Percentiles rank a stretch among this genome's conserved stretches.
Evolutionary conservation across 192 early-diverging fungal genomes (phyloP).

Genomic region (Linnemannia exigua): DNA sequence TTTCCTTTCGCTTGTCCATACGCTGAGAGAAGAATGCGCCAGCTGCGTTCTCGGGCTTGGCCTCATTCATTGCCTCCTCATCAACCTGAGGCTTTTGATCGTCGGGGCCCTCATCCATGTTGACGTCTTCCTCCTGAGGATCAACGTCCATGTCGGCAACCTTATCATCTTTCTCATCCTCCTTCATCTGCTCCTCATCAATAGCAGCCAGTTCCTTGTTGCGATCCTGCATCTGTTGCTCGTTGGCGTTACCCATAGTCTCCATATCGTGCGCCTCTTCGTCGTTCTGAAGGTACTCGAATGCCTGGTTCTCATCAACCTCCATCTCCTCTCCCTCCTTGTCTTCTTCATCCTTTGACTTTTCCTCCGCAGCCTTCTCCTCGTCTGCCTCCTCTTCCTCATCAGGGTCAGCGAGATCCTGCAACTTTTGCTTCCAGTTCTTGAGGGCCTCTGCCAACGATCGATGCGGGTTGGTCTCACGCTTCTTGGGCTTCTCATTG

Average conservation of each 20-base stretch:
- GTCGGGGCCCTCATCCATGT: conserved; percentile 55
- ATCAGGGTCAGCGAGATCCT: conserved; percentile 78
- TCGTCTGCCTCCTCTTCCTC: conserved; percentile 62
- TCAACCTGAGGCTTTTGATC: conserved; percentile 53
- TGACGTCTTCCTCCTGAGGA: conserved; percentile 65
- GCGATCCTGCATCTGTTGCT: conserved; percentile 74
- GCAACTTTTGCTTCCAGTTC: conserved; percentile 91
- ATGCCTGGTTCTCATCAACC: conserved; percentile 70
- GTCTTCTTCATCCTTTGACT: conserved; percentile 58
- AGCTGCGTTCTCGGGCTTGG: conserved; percentile 43
- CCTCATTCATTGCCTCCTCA: conserved; percentile 59
- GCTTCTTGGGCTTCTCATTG: conserved; percentile 58
- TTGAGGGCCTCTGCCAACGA: conserved; percentile 94
- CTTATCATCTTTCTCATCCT: conserved; percentile 58
- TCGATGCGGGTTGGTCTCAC: conserved; percentile 86
- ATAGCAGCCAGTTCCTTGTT: conserved; percentile 72
- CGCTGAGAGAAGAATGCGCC: conserved; percentile 59
- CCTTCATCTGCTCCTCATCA: conserved; percentile 69
- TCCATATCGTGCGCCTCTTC: conserved; percentile 80
- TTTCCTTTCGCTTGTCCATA: conserved; percentile 54
- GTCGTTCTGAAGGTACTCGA: conserved; percentile 86
- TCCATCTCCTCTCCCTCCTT: conserved; percentile 67
- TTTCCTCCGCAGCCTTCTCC: conserved; percentile 47
- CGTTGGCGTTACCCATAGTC: conserved; percentile 78
- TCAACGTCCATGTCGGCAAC: conserved; percentile 78